Evolutionary conservation across 805 yeast genomes (phyloP), one percentile per base, ranked within the genome.

Genomic region (Metschnikowia sp.): DNA sequence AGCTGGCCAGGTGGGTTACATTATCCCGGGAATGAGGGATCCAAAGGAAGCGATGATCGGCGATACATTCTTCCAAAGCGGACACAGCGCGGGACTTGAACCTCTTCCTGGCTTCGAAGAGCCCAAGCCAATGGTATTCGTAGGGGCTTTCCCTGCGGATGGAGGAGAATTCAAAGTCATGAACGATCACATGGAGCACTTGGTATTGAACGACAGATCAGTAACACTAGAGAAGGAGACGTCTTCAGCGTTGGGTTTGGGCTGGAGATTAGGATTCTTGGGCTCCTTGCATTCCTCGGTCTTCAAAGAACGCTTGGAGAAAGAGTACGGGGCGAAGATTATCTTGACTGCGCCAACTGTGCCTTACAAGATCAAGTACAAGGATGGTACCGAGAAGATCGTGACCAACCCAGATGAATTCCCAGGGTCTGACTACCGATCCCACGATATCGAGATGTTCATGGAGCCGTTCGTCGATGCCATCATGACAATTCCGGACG

Each of bases 111-210:
- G 98, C 1, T 94, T 92, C 64, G 97, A 91, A 66, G 97, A 89
- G 58, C 91, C 96, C 1, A 91, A 94, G 65, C 97, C 98, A 1
- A 94, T 94, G 98, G 98, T 92, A 8, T 94, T 92, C 64, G 95
- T 92, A 41, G 98, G 98, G 11, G 99, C 98, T 0, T 92, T 89
- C 58, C 98, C 99, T 0, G 94, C 97, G 0, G 96, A 92, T 59
- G 96, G 96, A 4, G 78, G 85, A 0, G 96, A 92, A 58, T 92
- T 92, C 64, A 86, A 87, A 51, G 84, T 79, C 28, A 76, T 92
- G 73, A 96, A 94, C 60, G 98, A 94, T 58, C 85, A 90, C 63
- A 82, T 92, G 66, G 88, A 85, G 57, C 90, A 89, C 59, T 73
- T 92, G 53, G 96, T 92, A 6, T 72, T 94, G 49, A 92, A 92